A percentile compares a stretch with the other conserved stretches of the same genome.
Evolutionary conservation across 78 protist genomes (phyloP).

Genomic region (Pigoraptor vietnamica): DNA sequence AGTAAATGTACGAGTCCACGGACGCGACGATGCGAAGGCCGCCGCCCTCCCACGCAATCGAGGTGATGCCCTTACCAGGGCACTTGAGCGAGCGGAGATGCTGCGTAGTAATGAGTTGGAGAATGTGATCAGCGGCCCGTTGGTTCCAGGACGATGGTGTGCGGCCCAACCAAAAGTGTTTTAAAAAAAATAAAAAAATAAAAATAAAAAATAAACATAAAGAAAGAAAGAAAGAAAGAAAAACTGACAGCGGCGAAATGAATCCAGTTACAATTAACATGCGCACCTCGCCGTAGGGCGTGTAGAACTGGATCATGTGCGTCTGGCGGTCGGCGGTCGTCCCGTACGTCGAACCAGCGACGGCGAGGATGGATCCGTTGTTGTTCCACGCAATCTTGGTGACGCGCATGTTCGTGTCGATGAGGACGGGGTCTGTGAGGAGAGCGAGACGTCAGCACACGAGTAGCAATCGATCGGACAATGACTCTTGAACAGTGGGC

Average conservation of each 20-base stretch:
- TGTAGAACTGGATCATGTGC: conserved; percentile 56
- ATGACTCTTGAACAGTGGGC: too few relatives aligned
- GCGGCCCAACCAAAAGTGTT: too few relatives aligned
- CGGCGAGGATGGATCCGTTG: conserved; percentile 64
- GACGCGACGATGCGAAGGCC: conserved; percentile 74
- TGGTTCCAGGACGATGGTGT: too few relatives aligned
- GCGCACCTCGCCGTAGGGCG: conserved; percentile 59
- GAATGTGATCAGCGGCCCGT: too few relatives aligned
- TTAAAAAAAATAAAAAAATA: too few relatives aligned
- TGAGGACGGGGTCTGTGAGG: conserved; percentile 46
- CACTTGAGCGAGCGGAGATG: conserved; percentile 38
- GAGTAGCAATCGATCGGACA: too few relatives aligned
- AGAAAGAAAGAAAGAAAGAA: too few relatives aligned
- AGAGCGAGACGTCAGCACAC: too few relatives aligned
- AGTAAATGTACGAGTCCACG: conserved; percentile 73
- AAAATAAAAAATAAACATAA: too few relatives aligned
- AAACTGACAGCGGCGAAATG: too few relatives aligned
- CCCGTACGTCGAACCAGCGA: conserved; percentile 30
- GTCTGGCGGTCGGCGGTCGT: background rate
- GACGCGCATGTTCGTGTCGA: conserved; percentile 61
- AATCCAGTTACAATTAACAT: too few relatives aligned
- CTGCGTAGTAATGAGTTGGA: too few relatives aligned
- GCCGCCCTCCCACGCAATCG: conserved; percentile 63
- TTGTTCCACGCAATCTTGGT: conserved; percentile 45
- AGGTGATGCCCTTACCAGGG: conserved; percentile 42